These are phyloP conservation scores for Schrenkiella parvula DNA, from an alignment of 345 rosid species.

Conservation along the genomic window DNA sequence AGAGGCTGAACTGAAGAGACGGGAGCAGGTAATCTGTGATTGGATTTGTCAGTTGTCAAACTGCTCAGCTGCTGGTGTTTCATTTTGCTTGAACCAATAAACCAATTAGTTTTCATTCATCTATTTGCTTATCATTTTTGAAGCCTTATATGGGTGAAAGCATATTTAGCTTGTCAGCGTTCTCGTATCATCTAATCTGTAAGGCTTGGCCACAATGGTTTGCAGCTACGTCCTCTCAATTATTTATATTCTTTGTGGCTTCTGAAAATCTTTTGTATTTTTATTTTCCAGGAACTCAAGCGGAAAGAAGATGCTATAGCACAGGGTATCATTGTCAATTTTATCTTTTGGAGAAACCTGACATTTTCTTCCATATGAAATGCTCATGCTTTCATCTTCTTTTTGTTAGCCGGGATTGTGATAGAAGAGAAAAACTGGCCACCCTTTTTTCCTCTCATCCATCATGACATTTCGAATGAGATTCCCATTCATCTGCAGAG, in stretches of 20 bases:
- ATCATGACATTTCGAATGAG: constrained; percentile 86
- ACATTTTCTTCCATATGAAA: not conserved
- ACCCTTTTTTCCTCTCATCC: constrained; percentile 81
- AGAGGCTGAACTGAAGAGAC: constrained; percentile 79
- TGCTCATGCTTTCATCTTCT: constrained; percentile 20
- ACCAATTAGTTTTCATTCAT: not conserved
- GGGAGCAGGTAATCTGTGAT: constrained; percentile 64
- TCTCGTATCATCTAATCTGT: not conserved
- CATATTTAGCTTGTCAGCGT: not conserved
- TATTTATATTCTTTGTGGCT: not conserved
- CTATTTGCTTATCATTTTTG: not conserved
- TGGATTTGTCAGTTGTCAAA: not conserved
- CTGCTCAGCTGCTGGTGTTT: not conserved
- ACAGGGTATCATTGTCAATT: constrained; percentile 39
- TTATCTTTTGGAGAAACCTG: constrained; percentile 1
- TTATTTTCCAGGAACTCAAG: constrained; percentile 66
- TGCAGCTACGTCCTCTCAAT: not conserved
- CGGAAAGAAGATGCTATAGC: constrained; percentile 83
- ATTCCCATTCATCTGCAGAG: constrained; percentile 93
- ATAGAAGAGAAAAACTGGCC: constrained; percentile 98
- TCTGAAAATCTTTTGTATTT: not conserved
- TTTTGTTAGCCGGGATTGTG: constrained; percentile 78
- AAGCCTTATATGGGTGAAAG: not conserved
- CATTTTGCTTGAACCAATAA: not conserved
- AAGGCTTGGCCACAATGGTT: not conserved